These are phyloP conservation scores for Ceratonia siliqua DNA, from an alignment of 306 rosid genomes.

Conservation along the genomic window DNA sequence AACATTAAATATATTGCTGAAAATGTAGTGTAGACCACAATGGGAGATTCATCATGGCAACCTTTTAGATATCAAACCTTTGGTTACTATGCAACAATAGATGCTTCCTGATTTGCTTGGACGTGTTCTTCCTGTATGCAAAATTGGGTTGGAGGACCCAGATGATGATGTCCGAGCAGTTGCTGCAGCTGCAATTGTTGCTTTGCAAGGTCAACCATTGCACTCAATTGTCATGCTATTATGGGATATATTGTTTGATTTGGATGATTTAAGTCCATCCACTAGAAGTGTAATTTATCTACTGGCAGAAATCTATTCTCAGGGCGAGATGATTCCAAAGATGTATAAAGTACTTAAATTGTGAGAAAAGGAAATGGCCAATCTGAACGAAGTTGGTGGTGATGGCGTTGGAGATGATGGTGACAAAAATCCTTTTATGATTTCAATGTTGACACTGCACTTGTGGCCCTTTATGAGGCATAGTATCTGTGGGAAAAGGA, in stretches of 20 bases:
- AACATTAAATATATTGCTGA: constrained; percentile 87
- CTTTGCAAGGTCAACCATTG: constrained; percentile 71
- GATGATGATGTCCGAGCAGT: constrained; percentile 99
- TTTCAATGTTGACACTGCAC: constrained; percentile 80
- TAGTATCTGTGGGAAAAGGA: too few relatives aligned
- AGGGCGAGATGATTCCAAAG: constrained; percentile 83
- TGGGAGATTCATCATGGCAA: constrained; percentile 99
- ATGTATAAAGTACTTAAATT: constrained; percentile 60
- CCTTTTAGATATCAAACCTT: constrained; percentile 90
- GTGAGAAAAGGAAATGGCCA: constrained; percentile 49
- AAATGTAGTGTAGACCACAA: constrained; percentile 98
- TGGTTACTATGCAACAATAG: constrained; percentile 92
- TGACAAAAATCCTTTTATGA: constrained; percentile 74
- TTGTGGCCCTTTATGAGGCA: constrained; percentile 99
- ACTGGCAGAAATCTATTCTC: constrained; percentile 96
- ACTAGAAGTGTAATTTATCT: constrained; percentile 99
- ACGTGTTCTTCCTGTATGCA: constrained; percentile 87
- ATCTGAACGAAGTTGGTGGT: constrained; percentile 55
- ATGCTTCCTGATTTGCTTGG: constrained; percentile 87
- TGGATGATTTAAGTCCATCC: constrained; percentile 99
- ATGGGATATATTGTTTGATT: constrained; percentile 96
- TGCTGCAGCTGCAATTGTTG: constrained; percentile 85
- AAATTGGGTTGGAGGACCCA: constrained; percentile 92
- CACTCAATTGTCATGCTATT: constrained; percentile 88
- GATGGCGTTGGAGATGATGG: constrained; percentile 47